These are phyloP conservation scores for Globisporangium heterothallicum DNA, from an alignment of 352 stramenopile genomes.

Conservation along the genomic window DNA sequence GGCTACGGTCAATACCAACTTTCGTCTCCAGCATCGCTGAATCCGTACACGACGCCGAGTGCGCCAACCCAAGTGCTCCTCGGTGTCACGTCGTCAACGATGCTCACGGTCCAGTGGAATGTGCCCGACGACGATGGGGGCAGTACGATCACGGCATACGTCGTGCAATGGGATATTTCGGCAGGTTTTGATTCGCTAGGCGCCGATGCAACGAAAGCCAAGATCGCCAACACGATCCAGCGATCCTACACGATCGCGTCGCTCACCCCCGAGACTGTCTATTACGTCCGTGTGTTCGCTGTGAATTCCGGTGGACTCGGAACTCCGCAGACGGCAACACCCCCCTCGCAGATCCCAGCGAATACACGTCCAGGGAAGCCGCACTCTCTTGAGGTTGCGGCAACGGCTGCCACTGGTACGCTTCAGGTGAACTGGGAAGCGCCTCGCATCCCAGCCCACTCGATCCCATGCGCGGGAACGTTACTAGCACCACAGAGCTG, in stretches of 20 bases:
- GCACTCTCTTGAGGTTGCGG: slow-evolving; percentile 32
- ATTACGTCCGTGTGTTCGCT: slow-evolving; percentile 89
- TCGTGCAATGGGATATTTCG: slow-evolving; percentile 91
- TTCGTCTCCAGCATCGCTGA: slow-evolving; percentile 84
- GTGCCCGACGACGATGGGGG: slow-evolving; percentile 87
- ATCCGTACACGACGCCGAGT: slow-evolving; percentile 88
- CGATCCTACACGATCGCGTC: slow-evolving; percentile 74
- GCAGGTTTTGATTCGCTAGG: slow-evolving; percentile 83
- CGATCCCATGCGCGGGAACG: slow-evolving; percentile 64
- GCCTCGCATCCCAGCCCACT: slow-evolving; percentile 55
- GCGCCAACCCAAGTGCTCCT: slow-evolving; percentile 81
- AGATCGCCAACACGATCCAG: slow-evolving; percentile 51
- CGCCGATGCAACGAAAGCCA: slow-evolving; percentile 50
- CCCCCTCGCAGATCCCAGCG: slow-evolving; percentile 38
- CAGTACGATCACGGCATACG: slow-evolving; percentile 83
- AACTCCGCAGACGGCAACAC: slow-evolving; percentile 47
- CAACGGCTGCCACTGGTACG: slow-evolving; percentile 25
- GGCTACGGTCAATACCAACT: slow-evolving; percentile 75
- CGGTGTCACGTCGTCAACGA: slow-evolving; percentile 76
- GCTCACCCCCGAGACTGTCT: slow-evolving; percentile 74
- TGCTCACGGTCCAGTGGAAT: slow-evolving; percentile 89
- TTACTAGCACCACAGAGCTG: slow-evolving; percentile 46
- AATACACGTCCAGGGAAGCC: slow-evolving; percentile 66
- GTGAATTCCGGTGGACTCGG: slow-evolving; percentile 53
- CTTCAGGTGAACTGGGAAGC: slow-evolving; percentile 61